phyloP scores from a whole-genome alignment of 805 yeast species.

The Kodamaea fukazawae region DNA sequence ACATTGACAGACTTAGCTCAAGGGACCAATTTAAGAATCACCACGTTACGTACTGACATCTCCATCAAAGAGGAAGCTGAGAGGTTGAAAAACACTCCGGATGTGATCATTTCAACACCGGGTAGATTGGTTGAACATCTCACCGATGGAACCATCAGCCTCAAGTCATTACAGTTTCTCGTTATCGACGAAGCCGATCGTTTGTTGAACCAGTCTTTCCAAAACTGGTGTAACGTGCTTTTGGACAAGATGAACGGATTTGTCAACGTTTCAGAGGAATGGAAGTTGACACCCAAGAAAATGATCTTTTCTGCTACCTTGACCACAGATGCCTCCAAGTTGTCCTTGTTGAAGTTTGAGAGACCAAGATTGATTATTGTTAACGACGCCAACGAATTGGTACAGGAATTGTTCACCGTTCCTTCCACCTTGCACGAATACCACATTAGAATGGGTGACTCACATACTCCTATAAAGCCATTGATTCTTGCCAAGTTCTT shows the following conservation, averaged over 20 bases:
- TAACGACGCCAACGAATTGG: conserved; percentile 50
- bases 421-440: conserved; percentile 53
- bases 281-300: conserved; percentile 48
- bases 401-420: conserved; percentile 57
- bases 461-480: conserved; percentile 61
- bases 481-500: conserved; percentile 62
- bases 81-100: conserved; percentile 55
- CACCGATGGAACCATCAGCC: conserved; percentile 35
- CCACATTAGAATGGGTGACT: conserved; percentile 38
- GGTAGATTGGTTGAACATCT: conserved; percentile 83
- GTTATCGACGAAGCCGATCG: conserved; percentile 84
- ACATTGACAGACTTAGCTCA: conserved; percentile 58
- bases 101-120: conserved; percentile 69
- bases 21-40: conserved; percentile 66
- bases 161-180: conserved; percentile 56
- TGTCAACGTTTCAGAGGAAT: conserved; percentile 26
- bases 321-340: conserved; percentile 87
- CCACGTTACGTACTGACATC: conserved; percentile 54
- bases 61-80: conserved; percentile 61
- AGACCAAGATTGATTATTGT: conserved; percentile 75
- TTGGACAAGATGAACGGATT: conserved; percentile 34
- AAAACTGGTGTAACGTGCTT: conserved; percentile 79
- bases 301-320: conserved; percentile 90
- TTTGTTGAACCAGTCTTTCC: conserved; percentile 82
- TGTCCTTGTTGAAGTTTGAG: conserved; percentile 65